phyloP scores from a whole-genome alignment of 768 basidiomycete genomes.

The Pleurotus citrinopileatus region DNA sequence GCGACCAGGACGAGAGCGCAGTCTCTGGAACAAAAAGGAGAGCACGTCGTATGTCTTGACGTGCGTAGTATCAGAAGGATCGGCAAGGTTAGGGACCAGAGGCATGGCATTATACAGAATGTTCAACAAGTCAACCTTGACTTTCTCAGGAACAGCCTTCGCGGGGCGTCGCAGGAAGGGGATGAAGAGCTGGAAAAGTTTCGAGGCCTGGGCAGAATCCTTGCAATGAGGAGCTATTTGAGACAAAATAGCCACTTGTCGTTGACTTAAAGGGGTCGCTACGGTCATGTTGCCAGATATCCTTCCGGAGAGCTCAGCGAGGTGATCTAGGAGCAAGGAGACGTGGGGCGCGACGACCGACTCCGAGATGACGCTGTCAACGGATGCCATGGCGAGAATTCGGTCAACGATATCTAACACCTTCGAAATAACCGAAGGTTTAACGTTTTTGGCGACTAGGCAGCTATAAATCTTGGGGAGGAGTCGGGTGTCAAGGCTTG shows the following conservation, averaged over 20 bases:
- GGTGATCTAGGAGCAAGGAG: conserved; percentile 64
- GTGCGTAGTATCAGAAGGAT: conserved; percentile 41
- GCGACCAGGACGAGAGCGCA: conserved; percentile 73
- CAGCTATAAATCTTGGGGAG: conserved; percentile 82
- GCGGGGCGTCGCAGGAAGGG: conserved; percentile 79
- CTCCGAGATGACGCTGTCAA: conserved; percentile 47
- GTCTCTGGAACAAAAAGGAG: conserved; percentile 71
- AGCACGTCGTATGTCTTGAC: conserved; percentile 61
- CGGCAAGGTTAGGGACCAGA: conserved; percentile 60
- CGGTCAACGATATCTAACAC: conserved; percentile 86
- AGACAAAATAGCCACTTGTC: conserved; percentile 82
- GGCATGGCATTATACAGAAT: conserved; percentile 66
- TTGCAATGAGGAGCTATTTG: conserved; percentile 72
- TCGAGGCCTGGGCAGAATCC: conserved; percentile 68
- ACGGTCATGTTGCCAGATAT: conserved; percentile 48
- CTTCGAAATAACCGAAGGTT: conserved; percentile 74
- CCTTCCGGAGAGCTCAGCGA: conserved; percentile 66
- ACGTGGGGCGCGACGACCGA: conserved; percentile 68
- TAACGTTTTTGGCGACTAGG: conserved; percentile 79
- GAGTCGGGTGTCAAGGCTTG: conserved; percentile 62
- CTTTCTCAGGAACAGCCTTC: conserved; percentile 78
- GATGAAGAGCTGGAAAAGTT: conserved; percentile 67
- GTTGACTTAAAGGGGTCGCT: conserved; percentile 67
- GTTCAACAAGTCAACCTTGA: conserved; percentile 78
- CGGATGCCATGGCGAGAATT: conserved; percentile 53